Evolutionary conservation across 202 grass and related monocot genomes (phyloP).

Genomic region (Setaria italica): DNA sequence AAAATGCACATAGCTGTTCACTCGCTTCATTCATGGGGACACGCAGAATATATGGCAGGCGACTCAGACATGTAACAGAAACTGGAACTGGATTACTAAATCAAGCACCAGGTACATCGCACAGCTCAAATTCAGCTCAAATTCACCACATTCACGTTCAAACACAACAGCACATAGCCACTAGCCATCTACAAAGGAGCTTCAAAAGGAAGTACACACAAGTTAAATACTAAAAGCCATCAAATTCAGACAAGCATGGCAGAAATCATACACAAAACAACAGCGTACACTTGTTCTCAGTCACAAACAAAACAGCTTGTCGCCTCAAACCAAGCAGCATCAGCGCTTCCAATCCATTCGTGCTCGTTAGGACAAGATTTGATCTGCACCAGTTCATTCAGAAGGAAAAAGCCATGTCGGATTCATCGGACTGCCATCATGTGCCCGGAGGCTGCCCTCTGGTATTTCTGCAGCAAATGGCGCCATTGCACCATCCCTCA

Average conservation of each 20-base stretch:
- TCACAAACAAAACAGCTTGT: constrained; percentile 22
- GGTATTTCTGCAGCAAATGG: constrained; percentile 35
- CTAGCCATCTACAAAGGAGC: not conserved
- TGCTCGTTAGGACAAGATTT: not conserved
- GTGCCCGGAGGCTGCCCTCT: not conserved
- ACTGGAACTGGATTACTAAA: not conserved
- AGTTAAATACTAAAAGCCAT: not conserved
- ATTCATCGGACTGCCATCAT: constrained; percentile 32
- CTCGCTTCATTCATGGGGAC: not conserved
- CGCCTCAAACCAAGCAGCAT: not conserved
- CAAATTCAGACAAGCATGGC: not conserved
- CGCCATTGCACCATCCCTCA: constrained; percentile 34
- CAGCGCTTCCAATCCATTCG: not conserved
- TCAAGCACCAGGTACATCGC: not conserved
- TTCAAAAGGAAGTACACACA: not conserved
- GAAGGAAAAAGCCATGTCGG: constrained; percentile 52
- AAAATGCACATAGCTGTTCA: not conserved
- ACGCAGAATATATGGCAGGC: not conserved
- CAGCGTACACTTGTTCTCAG: not conserved
- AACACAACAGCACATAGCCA: not conserved
- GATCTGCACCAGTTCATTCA: constrained; percentile 20
- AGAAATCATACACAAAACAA: not conserved
- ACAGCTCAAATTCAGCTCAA: not conserved
- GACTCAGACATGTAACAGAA: not conserved
- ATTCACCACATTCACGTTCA: not conserved